Evolutionary conservation across 1,139 yeast genomes (phyloP), one percentile per base, ranked within the genome.

Genomic region (Geotrichum aggregatum): DNA sequence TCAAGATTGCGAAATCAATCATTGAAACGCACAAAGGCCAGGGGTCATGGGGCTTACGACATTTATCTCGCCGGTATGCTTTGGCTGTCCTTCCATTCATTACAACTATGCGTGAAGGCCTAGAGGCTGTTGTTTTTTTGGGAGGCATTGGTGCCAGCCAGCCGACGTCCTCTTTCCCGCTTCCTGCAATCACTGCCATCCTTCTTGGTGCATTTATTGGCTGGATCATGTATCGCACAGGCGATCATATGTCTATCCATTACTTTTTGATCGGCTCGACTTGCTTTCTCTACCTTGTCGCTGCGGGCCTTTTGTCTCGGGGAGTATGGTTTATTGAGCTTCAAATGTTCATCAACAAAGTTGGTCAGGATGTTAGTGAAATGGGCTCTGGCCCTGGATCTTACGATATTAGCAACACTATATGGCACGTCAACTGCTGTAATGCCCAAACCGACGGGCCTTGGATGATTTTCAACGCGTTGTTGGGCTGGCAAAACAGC

Each of bases 371-470:
- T 66, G 91, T 87, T 59, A 78, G 92, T 46, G 98, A 91, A 69
- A 79, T 81, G 11, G 98, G 98, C 5, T 79, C 82, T 51, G 98
- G 98, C 0, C 96, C 98, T 1, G 98, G 98, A 8, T 86, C 96
- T 1, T 91, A 91, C 69, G 94, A 91, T 66, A 80, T 91, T 54
- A 63, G 78, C 30, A 80, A 78, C 56, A 77, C 86, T 14, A 87
- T 91, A 1, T 91, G 98, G 98, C 98, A 91, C 71, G 97, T 91
- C 40, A 89, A 91, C 73, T 91, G 97, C 70, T 91, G 98, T 72
- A 88, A 88, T 67, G 96, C 96, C 18, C 82, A 84, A 60, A 84
- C 78, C 42, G 95, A 86, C 66, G 91, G 92, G 33, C 92, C 95
- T 58, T 91, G 96, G 96, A 88, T 87, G 84, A 70, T 91, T 34